Percentiles rank a stretch among this genome's conserved stretches.
Evolutionary conservation across 768 basidiomycete species (phyloP).

Genomic region (Phlebiopsis gigantea): DNA sequence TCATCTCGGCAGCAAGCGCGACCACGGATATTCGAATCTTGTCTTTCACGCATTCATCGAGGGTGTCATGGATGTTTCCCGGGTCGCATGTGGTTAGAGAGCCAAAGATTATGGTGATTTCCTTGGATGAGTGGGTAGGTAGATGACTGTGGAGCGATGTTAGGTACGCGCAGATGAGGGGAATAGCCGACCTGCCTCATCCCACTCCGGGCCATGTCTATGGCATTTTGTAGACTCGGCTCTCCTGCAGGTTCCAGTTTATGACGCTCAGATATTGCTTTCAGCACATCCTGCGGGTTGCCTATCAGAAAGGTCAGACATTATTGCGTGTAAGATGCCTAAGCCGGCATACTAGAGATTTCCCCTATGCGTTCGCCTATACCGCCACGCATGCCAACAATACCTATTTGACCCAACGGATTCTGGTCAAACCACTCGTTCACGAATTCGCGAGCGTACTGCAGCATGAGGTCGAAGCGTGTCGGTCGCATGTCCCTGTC

Average conservation of each 20-base stretch:
- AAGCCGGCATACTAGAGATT: slow-evolving; percentile 70
- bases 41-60: slow-evolving; percentile 77
- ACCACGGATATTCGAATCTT: slow-evolving; percentile 91
- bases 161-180: not conserved
- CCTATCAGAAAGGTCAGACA: slow-evolving; percentile 41
- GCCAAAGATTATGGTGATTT: slow-evolving; percentile 91
- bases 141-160: slow-evolving; percentile 60
- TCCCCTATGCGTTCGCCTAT: slow-evolving; percentile 87
- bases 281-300: slow-evolving; percentile 95
- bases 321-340: not conserved
- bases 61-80: slow-evolving; percentile 90
- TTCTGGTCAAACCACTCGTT: slow-evolving; percentile 99
- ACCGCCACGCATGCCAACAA: slow-evolving; percentile 90
- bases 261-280: slow-evolving; percentile 76
- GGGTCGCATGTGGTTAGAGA: slow-evolving; percentile 97
- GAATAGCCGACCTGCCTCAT: slow-evolving; percentile 60
- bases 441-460: slow-evolving; percentile 89
- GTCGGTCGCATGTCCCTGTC: slow-evolving; percentile 96
- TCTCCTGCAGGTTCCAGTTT: slow-evolving; percentile 89
- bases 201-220: slow-evolving; percentile 93
- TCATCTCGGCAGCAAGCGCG: slow-evolving; percentile 96
- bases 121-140: slow-evolving; percentile 95
- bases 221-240: slow-evolving; percentile 92
- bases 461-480: slow-evolving; percentile 84
- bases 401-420: slow-evolving; percentile 92